These are phyloP conservation scores for Nissolia schottii DNA, from an alignment of 306 rosid species.

Conservation along the genomic window DNA sequence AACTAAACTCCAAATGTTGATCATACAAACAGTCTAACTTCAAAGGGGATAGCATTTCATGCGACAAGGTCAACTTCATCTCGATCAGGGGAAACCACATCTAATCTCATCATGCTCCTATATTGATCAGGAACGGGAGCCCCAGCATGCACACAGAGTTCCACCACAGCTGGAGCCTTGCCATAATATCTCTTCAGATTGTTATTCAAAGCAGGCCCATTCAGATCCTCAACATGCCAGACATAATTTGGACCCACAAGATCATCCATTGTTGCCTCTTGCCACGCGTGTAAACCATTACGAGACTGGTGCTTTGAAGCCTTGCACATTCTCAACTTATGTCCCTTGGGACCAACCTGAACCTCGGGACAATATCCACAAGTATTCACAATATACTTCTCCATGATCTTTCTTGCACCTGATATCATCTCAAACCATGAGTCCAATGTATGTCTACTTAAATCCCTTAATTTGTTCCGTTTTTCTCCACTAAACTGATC, in stretches of 20 bases:
- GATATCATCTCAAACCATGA: constrained; percentile 75
- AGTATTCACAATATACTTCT: constrained; percentile 58
- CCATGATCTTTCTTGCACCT: constrained; percentile 73
- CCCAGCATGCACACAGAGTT: constrained; percentile 77
- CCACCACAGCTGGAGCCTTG: constrained; percentile 88
- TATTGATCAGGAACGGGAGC: constrained; percentile 64
- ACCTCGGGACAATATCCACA: constrained; percentile 88
- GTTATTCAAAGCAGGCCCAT: constrained; percentile 56
- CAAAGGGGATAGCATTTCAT: constrained; percentile 24
- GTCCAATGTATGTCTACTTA: constrained; percentile 44
- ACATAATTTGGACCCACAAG: constrained; percentile 66
- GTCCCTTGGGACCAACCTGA: constrained; percentile 87
- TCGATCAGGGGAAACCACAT: constrained; percentile 66
- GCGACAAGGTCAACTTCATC: constrained; percentile 81
- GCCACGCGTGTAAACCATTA: constrained; percentile 91
- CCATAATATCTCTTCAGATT: constrained; percentile 83
- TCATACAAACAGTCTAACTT: neutral
- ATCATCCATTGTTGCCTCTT: constrained; percentile 72
- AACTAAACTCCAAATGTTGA: neutral
- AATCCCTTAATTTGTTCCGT: constrained; percentile 25
- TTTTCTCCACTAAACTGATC: constrained; percentile 30
- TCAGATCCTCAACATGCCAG: constrained; percentile 73
- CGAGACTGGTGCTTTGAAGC: constrained; percentile 91
- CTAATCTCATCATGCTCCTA: constrained; percentile 87
- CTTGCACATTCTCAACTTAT: constrained; percentile 82